Conservation (phyloP, 345 rosid genomes). For the Theobroma cacao region DNA sequence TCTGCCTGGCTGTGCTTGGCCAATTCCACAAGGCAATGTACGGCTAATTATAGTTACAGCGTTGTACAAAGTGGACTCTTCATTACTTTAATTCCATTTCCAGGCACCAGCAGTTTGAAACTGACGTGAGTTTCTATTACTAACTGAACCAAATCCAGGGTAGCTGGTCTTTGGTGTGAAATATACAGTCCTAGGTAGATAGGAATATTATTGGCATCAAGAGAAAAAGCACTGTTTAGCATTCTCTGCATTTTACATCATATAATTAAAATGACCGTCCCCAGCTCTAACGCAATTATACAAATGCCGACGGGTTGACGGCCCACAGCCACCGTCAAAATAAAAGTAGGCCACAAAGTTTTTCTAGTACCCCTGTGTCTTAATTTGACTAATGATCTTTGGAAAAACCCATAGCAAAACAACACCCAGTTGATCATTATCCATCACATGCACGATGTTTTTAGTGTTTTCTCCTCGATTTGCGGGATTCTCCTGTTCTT, state of each 20-base stretch:
- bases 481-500: constrained; percentile 13
- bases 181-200: background rate
- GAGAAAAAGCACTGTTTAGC: background rate
- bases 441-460: background rate
- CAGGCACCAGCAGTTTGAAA: too few relatives aligned
- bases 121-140: too few relatives aligned
- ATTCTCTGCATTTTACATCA: background rate
- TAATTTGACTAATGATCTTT: constrained; percentile 9
- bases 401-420: background rate
- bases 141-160: too few relatives aligned
- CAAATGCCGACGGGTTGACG: background rate
- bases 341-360: background rate
- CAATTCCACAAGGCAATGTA: too few relatives aligned
- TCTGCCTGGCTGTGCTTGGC: too few relatives aligned
- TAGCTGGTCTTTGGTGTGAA: background rate
- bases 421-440: background rate
- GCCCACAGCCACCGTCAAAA: constrained; percentile 10
- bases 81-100: too few relatives aligned
- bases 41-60: too few relatives aligned
- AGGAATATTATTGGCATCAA: too few relatives aligned
- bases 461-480: background rate
- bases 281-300: background rate
- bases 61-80: too few relatives aligned
- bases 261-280: background rate
- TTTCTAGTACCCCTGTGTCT: background rate